phyloP scores from a whole-genome alignment of 1,139 yeast species.

The Taiozyma sp. region DNA sequence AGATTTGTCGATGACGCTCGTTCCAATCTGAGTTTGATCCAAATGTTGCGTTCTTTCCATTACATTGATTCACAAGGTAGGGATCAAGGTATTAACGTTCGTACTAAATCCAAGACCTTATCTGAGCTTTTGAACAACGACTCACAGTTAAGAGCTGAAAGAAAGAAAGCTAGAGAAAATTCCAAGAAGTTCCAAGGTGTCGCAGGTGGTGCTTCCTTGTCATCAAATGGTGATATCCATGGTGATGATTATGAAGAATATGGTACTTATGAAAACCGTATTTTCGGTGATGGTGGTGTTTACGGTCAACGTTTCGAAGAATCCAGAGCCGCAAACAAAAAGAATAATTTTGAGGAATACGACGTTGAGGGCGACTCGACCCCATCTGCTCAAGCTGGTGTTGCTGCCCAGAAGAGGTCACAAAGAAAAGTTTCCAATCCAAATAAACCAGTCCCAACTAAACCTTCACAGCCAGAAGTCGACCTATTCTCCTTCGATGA shows the following conservation, averaged over 20 bases:
- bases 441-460: constrained; percentile 25
- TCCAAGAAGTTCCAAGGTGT: constrained; percentile 78
- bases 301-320: constrained; percentile 66
- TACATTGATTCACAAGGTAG: constrained; percentile 91
- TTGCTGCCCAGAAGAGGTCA: constrained; percentile 12
- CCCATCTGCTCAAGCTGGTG: constrained; percentile 9
- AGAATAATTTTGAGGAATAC: constrained; percentile 79
- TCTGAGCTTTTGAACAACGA: constrained; percentile 74
- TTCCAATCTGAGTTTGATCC: constrained; percentile 74
- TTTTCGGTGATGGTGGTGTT: constrained; percentile 76
- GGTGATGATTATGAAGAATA: constrained; percentile 44
- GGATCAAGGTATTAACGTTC: constrained; percentile 94
- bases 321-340: constrained; percentile 35
- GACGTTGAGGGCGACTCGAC: constrained; percentile 40
- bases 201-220: constrained; percentile 48
- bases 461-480: constrained; percentile 30
- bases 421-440: constrained; percentile 7
- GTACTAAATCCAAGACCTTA: constrained; percentile 83
- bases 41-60: constrained; percentile 90
- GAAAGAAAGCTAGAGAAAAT: constrained; percentile 84
- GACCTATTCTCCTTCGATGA: constrained; percentile 55
- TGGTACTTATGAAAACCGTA: constrained; percentile 35
- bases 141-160: constrained; percentile 68
- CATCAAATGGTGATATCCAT: constrained; percentile 20
- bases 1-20: constrained; percentile 94